Evolutionary conservation across 78 protist species (phyloP), one percentile per base, ranked within the genome.

Genomic region (Dictyostelium purpureum): DNA sequence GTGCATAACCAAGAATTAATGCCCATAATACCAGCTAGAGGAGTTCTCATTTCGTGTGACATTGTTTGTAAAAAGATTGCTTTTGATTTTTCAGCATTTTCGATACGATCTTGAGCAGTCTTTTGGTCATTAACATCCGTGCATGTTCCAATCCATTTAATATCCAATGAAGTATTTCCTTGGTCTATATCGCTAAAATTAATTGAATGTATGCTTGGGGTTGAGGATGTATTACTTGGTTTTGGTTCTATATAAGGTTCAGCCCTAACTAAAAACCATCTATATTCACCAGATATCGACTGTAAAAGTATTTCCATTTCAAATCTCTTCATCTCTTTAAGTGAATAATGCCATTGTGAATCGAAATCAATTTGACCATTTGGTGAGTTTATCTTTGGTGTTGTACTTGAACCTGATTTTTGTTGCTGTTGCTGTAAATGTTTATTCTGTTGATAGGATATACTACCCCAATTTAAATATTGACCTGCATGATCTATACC

Each of bases 11-110:
- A 73, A 26, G 63, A 75, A 77, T 74, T 74, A 24, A 82, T 45
- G 16, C 90, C 90, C 83, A 77, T 54, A 21, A 82, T 57, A 35
- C 90, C 90, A 5, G 66, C 66, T 14, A 82, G 45, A 61, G 90
- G 90, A 14, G 90, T 77, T 45, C 90, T 73, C 75, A 82, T 82
- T 45, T 82, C 90, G 45, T 82, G 90, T 19, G 81, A 77, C 75
- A 82, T 82, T 24, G 67, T 77, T 42, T 43, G 54, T 28, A 82
- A 28, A 26, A 82, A 82, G 12, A 35, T 45, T 31, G 70, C 73
- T 45, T 79, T 61, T 43, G 80, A 31, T 40, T 74, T 74, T 37
- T 74, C 80, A 6, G 80, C 80, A 26, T 14, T 37, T 21, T 74
- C 80, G 4, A 79, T 79, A 18, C 88, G 14, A 65, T 57, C 88